A percentile compares a stretch with the other conserved stretches of the same genome.
phyloP scores from a whole-genome alignment of 2,329 filamentous ascomycete species.

The Colletotrichum nymphaeae region DNA sequence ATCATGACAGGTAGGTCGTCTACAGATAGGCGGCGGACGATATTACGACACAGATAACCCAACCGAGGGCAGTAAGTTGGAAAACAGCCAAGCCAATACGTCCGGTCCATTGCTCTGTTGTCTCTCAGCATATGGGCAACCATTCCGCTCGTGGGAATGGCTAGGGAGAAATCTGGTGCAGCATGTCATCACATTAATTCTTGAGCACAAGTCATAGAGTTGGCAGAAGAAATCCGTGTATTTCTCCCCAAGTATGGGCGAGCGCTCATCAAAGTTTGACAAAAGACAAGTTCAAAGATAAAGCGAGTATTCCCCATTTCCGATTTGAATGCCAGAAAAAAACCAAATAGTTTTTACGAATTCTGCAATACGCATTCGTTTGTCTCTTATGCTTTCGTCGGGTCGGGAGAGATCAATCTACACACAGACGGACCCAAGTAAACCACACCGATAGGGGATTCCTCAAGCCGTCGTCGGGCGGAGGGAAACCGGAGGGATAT shows the following conservation, averaged over 20 bases:
- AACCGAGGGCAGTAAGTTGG: too few relatives aligned
- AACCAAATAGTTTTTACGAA: constrained; percentile 31
- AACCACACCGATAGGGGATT: neutral
- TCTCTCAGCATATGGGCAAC: too few relatives aligned
- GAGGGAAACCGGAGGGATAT: constrained; percentile 6
- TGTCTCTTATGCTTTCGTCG: constrained; percentile 28
- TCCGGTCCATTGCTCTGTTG: too few relatives aligned
- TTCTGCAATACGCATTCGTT: constrained; percentile 35
- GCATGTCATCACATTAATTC: neutral
- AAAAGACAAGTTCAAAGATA: constrained; percentile 10
- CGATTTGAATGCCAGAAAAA: constrained; percentile 33
- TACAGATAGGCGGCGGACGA: too few relatives aligned
- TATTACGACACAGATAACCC: too few relatives aligned
- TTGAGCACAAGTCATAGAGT: neutral
- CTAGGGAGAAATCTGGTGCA: neutral
- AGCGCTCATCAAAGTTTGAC: constrained; percentile 12
- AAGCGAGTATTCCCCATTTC: constrained; percentile 28
- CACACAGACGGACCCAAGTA: neutral
- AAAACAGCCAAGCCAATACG: too few relatives aligned
- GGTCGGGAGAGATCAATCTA: neutral
- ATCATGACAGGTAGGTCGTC: too few relatives aligned
- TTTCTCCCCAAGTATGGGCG: constrained; percentile 2
- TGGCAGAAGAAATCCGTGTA: constrained; percentile 13
- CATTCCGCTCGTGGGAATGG: too few relatives aligned
- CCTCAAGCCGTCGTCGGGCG: constrained; percentile 8